Evolutionary conservation across 257 asterid genomes (phyloP).

Genomic region (Ophiorrhiza pumila): DNA sequence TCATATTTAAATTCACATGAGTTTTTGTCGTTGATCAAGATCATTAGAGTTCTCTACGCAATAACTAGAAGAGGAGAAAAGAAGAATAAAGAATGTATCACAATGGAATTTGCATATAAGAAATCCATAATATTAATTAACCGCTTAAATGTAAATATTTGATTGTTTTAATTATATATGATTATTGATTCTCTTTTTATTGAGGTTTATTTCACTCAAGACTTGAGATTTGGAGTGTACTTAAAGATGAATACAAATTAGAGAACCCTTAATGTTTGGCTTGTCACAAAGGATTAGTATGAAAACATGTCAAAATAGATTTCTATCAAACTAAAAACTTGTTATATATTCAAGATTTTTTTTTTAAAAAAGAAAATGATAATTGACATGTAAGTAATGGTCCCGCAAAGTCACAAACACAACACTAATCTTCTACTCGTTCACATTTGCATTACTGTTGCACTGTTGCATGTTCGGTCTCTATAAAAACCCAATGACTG

Average conservation of each 20-base stretch:
- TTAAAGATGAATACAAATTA: not conserved
- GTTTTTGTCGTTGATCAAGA: too few species aligned
- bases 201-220: not conserved
- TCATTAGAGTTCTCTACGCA: too few species aligned
- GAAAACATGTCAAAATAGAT: slow-evolving; percentile 10
- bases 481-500: not conserved
- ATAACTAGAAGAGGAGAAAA: too few species aligned
- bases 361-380: too few species aligned
- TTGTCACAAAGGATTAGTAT: not conserved
- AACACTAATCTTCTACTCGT: slow-evolving; percentile 7
- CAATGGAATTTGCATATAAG: too few species aligned
- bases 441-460: slow-evolving; percentile 7
- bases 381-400: slow-evolving; percentile 2
- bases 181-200: not conserved
- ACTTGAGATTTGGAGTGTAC: slow-evolving; percentile 4
- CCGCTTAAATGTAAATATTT: too few species aligned
- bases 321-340: not conserved
- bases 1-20: too few species aligned
- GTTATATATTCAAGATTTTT: too few species aligned
- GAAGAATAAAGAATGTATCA: too few species aligned
- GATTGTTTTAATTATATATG: not conserved
- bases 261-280: too few species aligned
- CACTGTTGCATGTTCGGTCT: too few species aligned
- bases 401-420: not conserved
- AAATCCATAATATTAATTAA: too few species aligned